Conservation (phyloP, 2,329 filamentous ascomycete genomes). For the Aspergillus piperis region DNA sequence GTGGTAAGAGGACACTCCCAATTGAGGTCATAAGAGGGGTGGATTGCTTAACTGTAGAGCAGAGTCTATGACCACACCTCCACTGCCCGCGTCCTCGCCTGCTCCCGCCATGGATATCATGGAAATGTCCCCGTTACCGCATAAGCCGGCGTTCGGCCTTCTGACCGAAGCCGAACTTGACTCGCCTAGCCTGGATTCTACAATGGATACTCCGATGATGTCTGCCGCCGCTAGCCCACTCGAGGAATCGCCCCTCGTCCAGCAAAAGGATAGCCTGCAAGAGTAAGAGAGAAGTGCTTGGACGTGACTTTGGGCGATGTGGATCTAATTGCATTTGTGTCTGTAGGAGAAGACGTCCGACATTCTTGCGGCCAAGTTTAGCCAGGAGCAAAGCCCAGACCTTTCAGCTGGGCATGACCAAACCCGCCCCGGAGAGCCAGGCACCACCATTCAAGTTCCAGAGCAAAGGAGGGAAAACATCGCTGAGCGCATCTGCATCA, state of each 20-base stretch:
- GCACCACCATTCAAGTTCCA: slow-evolving; percentile 77
- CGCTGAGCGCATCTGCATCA: slow-evolving; percentile 63
- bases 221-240: slow-evolving; percentile 43
- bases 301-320: background rate
- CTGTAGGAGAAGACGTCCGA: slow-evolving; percentile 65
- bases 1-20: slow-evolving; percentile 52
- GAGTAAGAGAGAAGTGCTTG: slow-evolving; percentile 37
- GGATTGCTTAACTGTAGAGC: slow-evolving; percentile 35
- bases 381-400: slow-evolving; percentile 73
- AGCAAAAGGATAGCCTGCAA: slow-evolving; percentile 28
- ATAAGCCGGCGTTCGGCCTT: slow-evolving; percentile 72
- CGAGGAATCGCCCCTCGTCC: slow-evolving; percentile 42
- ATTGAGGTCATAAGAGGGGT: slow-evolving; percentile 1
- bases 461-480: slow-evolving; percentile 54
- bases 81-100: slow-evolving; percentile 81
- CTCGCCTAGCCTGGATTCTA: slow-evolving; percentile 68
- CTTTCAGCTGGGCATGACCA: slow-evolving; percentile 64
- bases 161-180: slow-evolving; percentile 64
- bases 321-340: slow-evolving; percentile 24
- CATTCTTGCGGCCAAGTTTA: slow-evolving; percentile 72
- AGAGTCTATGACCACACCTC: slow-evolving; percentile 81
- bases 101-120: slow-evolving; percentile 72
- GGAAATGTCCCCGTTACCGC: slow-evolving; percentile 91
- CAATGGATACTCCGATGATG: slow-evolving; percentile 44
- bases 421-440: slow-evolving; percentile 63